A percentile compares a stretch with the other conserved stretches of the same genome.
These are phyloP conservation scores for Sparassis latifolia DNA, from an alignment of 1,284 basidiomycete species.

Conservation along the genomic window DNA sequence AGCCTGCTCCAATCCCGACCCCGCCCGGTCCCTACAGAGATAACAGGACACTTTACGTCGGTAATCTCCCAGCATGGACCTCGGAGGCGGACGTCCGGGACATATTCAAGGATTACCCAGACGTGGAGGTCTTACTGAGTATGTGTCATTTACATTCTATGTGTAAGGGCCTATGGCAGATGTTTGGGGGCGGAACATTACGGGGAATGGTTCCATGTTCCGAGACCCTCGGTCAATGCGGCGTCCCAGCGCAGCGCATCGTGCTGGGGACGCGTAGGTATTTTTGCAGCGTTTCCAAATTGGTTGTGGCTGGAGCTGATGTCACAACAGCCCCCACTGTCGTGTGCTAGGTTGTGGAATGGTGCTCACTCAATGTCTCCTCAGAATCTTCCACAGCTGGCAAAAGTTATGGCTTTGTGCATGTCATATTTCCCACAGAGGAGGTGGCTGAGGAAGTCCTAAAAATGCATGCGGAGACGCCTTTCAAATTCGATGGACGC, in stretches of 20 bases:
- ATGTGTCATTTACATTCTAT: not conserved
- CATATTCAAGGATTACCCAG: conserved; percentile 1
- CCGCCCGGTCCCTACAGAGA: not conserved
- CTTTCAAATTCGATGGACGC: conserved; percentile 1
- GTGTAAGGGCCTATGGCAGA: not conserved
- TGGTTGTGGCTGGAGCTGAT: no score
- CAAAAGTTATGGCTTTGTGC: conserved; percentile 4
- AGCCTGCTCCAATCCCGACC: not conserved
- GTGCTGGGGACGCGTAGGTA: no score
- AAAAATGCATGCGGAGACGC: not conserved
- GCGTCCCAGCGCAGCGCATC: no score
- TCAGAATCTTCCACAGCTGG: not conserved
- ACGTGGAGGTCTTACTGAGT: not conserved
- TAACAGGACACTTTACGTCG: conserved; percentile 4
- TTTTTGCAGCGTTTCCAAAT: no score
- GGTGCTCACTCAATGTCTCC: not conserved
- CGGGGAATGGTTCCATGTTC: no score
- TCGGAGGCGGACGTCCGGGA: conserved; percentile 1
- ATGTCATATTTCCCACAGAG: not conserved
- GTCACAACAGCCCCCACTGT: not conserved
- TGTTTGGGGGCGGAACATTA: not conserved
- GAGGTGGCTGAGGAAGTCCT: not conserved
- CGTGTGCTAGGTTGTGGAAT: not conserved
- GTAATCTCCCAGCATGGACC: not conserved
- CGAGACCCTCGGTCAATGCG: no score